These are phyloP conservation scores for Sherardia arvensis DNA, from an alignment of 257 asterid genomes.

Conservation along the genomic window DNA sequence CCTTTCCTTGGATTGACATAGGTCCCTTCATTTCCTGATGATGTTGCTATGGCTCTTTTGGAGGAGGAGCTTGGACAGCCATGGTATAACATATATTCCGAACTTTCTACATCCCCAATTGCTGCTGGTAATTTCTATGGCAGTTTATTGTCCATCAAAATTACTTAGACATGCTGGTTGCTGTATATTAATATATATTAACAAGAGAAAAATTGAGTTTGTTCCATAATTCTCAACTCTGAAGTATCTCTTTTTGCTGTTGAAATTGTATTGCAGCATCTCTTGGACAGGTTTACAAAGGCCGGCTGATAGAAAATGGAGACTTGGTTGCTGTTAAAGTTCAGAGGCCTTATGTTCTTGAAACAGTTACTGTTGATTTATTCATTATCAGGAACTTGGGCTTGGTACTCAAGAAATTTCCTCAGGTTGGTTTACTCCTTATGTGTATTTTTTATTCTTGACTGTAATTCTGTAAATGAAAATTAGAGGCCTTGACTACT, in stretches of 20 bases:
- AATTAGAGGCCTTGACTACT: background rate
- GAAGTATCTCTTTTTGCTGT: constrained; percentile 12
- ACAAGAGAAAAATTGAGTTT: background rate
- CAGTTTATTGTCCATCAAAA: constrained; percentile 8
- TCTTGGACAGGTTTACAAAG: constrained; percentile 97
- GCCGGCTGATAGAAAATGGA: constrained; percentile 89
- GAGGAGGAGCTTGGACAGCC: constrained; percentile 99
- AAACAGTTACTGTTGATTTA: constrained; percentile 93
- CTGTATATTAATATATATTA: background rate
- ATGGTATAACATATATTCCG: constrained; percentile 75
- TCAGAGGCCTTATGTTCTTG: constrained; percentile 98
- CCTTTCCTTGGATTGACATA: constrained; percentile 16
- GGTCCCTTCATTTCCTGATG: constrained; percentile 99
- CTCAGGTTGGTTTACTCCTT: constrained; percentile 44
- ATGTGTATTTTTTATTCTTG: background rate
- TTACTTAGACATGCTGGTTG: background rate
- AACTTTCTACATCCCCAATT: constrained; percentile 93
- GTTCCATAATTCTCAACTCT: constrained; percentile 13
- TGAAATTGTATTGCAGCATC: constrained; percentile 64
- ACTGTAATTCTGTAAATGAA: constrained; percentile 10
- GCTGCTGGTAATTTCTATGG: constrained; percentile 81
- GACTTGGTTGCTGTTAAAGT: constrained; percentile 97
- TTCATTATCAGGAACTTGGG: constrained; percentile 83
- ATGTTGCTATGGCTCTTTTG: constrained; percentile 90
- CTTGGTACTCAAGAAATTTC: constrained; percentile 82